phyloP scores from a whole-genome alignment of 1,284 basidiomycete species.

The Cryptococcus amylolentus region DNA sequence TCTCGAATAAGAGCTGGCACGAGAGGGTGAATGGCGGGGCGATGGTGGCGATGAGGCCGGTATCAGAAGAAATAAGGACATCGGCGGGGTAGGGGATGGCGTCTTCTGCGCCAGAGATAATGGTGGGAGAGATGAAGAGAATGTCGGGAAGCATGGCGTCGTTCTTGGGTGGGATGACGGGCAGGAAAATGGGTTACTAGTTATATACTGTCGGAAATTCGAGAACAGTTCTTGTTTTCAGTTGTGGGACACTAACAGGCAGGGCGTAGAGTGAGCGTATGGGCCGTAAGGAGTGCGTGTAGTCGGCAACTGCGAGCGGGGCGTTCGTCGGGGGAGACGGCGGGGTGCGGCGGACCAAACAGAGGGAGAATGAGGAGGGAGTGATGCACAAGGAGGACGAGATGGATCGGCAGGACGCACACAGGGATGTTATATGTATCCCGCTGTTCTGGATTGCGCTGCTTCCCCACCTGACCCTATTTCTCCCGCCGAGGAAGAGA shows the following conservation, averaged over 20 bases:
- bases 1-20: background rate
- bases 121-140: slow-evolving; percentile 30
- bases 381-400: background rate
- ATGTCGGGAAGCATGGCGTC: background rate
- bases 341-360: background rate
- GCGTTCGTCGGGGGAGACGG: background rate
- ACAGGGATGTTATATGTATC: background rate
- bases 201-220: background rate
- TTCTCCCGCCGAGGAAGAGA: background rate
- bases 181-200: background rate
- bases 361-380: background rate
- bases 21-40: background rate
- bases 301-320: background rate
- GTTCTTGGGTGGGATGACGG: background rate
- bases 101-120: slow-evolving; percentile 29
- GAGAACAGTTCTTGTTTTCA: background rate
- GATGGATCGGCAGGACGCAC: too few species aligned
- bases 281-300: too few species aligned
- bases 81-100: slow-evolving; percentile 30
- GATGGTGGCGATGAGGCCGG: slow-evolving; percentile 27
- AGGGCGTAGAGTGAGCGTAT: too few species aligned
- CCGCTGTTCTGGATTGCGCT: background rate
- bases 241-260: too few species aligned
- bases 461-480: background rate
- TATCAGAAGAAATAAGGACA: slow-evolving; percentile 20